Evolutionary conservation across 176 grass and related monocot species (phyloP), one percentile per base, ranked within the genome.

Genomic region (Urochloa ruziziensis): DNA sequence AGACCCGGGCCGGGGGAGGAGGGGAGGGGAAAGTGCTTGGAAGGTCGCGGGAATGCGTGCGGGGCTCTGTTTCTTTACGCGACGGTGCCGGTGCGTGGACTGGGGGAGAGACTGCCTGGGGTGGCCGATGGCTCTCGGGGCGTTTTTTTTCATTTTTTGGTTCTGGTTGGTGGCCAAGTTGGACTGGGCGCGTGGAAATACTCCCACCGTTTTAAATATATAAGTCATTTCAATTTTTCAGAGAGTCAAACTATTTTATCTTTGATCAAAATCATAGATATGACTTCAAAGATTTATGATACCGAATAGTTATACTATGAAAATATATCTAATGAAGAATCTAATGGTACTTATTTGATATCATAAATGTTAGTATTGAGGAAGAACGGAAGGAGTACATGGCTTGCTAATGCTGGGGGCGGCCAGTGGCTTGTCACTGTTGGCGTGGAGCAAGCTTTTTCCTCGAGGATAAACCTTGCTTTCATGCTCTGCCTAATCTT

Each of bases 101-200:
- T 67, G 37, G 82, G 75, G 67, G 0, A 72, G 64, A 74, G 15
- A 9, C 34, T 9, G 9, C 30, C 7, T 4, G 1, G 25, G n/a
- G 15, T 27, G 70, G 7, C 30, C 47, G 27, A 46, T 28, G 3
- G 30, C 25, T 10, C 19, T 18, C 42, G 13, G 44, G 34, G 39
- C 15, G 23, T 10, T n/a, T n/a, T n/a, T n/a, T n/a, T n/a, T n/a
- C n/a, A n/a, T n/a, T n/a, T n/a, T n/a, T n/a, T n/a, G n/a, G n/a
- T 18, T 39, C 34, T 15, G 73, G 53, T 70, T 88, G 86, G 86
- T 79, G 67, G 74, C 74, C 74, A 66, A 73, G 74, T 84, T 79
- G 74, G 80, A 83, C 80, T 65, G 24, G 56, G 74, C 23, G 46
- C 67, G 80, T 83, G 27, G 73, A 88, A 88, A 54, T n/a, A n/a